Evolutionary conservation across 2,329 filamentous ascomycete species (phyloP), one percentile per base, ranked within the genome.

Genomic region (Sordariomycetes sp.): DNA sequence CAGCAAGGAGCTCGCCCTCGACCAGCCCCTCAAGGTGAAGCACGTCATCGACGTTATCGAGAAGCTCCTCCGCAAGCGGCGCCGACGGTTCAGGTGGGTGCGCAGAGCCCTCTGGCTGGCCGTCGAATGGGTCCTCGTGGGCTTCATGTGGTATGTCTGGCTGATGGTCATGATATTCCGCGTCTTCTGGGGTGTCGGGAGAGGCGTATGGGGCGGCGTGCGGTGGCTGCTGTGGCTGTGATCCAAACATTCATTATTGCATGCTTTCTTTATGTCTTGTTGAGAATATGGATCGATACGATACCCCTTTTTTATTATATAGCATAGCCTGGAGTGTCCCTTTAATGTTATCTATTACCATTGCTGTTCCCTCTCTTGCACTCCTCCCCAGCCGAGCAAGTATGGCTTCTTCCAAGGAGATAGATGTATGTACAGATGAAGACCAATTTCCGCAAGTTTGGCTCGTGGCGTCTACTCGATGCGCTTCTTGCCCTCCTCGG

Each of bases 401-500:
- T n/a, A n/a, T n/a, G n/a, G n/a, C n/a, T n/a, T n/a, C n/a, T n/a
- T n/a, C n/a, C n/a, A n/a, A 32, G 14, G 17, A 20, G 8, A 10
- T 10, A 21, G 26, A 33, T 35, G 33, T 31, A 19, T 30, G 12
- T 30, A 14, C n/a, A 21, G 10, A 21, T 32, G 14, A 21, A 12
- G 18, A 8, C 11, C 5, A 32, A 10, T n/a, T n/a, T n/a, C n/a
- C n/a, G n/a, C n/a, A n/a, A n/a, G n/a, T n/a, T n/a, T n/a, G n/a
- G n/a, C n/a, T n/a, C n/a, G n/a, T n/a, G n/a, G n/a, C n/a, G 17
- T 48, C 46, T 73, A 88, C 56, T 98, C 92, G 51, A 94, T 93
- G 55, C 92, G 85, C 74, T 95, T 98, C 73, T 98, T 98, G 34
- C 92, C 92, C 61, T 98, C 92, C 58, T 98, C 92, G 35, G 93